Percentiles rank a stretch among this genome's conserved stretches.
Conservation (phyloP, 1,284 basidiomycete species). For the Coniophora puteana region DNA sequence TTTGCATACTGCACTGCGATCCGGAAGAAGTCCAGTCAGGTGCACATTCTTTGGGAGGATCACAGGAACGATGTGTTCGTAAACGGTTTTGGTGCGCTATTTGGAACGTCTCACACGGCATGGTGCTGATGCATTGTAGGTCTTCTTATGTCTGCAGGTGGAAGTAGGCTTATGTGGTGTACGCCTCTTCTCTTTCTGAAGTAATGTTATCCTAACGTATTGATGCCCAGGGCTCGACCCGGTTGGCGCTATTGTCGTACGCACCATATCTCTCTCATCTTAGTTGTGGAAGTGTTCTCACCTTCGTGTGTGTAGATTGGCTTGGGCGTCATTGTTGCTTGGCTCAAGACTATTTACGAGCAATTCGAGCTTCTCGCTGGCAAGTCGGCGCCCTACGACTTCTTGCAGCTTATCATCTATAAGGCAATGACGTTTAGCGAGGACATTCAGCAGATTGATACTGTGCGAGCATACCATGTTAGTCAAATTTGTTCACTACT, state of each 20-base stretch:
- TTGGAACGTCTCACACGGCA: conserved; percentile 3
- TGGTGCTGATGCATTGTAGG: conserved; percentile 43
- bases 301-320: conserved; percentile 56
- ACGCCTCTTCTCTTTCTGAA: conserved; percentile 26
- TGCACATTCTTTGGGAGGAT: conserved; percentile 93
- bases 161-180: conserved; percentile 87
- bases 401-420: conserved; percentile 89
- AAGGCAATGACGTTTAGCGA: conserved; percentile 87
- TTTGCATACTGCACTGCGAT: conserved; percentile 87
- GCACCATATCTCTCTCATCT: conserved; percentile 25
- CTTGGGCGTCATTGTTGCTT: conserved; percentile 75
- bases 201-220: conserved; percentile 4
- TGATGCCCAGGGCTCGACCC: conserved; percentile 70
- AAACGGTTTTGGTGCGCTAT: conserved; percentile 63
- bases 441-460: conserved; percentile 86
- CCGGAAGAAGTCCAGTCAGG: conserved; percentile 81
- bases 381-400: conserved; percentile 87
- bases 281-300: conserved; percentile 11
- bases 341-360: conserved; percentile 71
- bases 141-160: conserved; percentile 88
- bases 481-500: conserved; percentile 26
- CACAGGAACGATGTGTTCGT: conserved; percentile 90
- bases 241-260: conserved; percentile 71
- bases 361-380: conserved; percentile 91
- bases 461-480: conserved; percentile 85